These are phyloP conservation scores for Bacidia rubella DNA, from an alignment of 495 filamentous ascomycete species.

Conservation along the genomic window DNA sequence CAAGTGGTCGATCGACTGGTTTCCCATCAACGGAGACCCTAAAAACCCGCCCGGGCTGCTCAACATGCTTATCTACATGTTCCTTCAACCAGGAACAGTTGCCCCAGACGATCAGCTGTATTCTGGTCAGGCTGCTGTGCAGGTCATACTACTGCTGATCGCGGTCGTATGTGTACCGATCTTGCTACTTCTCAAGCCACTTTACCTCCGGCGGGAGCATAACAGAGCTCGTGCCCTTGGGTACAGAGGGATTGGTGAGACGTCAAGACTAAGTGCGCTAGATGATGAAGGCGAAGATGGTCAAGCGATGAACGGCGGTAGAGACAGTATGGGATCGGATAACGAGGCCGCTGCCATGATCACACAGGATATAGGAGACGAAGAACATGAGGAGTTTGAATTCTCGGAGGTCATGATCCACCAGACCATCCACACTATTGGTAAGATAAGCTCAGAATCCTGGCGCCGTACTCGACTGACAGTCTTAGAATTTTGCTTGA, in stretches of 20 bases:
- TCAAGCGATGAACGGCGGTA: slow-evolving; percentile 38
- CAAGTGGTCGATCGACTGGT: slow-evolving; percentile 93
- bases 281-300: slow-evolving; percentile 70
- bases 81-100: slow-evolving; percentile 70
- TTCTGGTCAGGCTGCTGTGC: slow-evolving; percentile 56
- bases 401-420: slow-evolving; percentile 96
- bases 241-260: slow-evolving; percentile 86
- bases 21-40: slow-evolving; percentile 33
- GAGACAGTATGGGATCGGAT: slow-evolving; percentile 63
- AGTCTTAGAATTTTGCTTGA: slow-evolving; percentile 80
- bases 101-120: slow-evolving; percentile 54
- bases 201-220: slow-evolving; percentile 85
- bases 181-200: slow-evolving; percentile 86
- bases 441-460: slow-evolving; percentile 33
- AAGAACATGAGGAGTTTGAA: slow-evolving; percentile 88
- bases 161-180: slow-evolving; percentile 79
- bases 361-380: slow-evolving; percentile 58
- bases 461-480: slow-evolving; percentile 8
- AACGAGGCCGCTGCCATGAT: slow-evolving; percentile 88
- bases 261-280: slow-evolving; percentile 68
- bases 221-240: slow-evolving; percentile 76
- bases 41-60: slow-evolving; percentile 67
- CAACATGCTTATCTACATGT: slow-evolving; percentile 99
- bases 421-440: slow-evolving; percentile 97
- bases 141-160: slow-evolving; percentile 67